Conservation (phyloP, 2,329 filamentous ascomycete species). For the Aspergillus fructus region DNA sequence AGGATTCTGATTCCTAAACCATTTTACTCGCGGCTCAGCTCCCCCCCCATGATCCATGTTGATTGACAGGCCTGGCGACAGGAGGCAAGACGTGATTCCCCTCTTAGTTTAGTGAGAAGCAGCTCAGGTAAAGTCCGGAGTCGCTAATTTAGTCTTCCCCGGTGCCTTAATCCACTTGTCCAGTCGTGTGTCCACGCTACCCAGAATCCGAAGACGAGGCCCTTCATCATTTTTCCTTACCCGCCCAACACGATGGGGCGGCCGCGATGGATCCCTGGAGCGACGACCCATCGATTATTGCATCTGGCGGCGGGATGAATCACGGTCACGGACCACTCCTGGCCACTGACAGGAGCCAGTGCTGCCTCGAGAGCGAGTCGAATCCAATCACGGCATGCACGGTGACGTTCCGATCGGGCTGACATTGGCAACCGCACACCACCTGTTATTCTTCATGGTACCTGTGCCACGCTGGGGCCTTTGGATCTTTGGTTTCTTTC, state of each 20-base stretch:
- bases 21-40: no score
- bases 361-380: not conserved
- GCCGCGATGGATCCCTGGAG: not conserved
- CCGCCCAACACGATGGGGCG: constrained; percentile 16
- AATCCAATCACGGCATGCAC: constrained; percentile 20
- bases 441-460: no score
- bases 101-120: not conserved
- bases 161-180: not conserved
- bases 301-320: constrained; percentile 3
- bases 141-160: not conserved
- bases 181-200: no score
- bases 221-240: constrained; percentile 5
- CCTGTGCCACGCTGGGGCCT: not conserved
- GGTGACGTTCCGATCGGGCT: constrained; percentile 19
- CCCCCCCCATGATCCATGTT: not conserved
- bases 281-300: constrained; percentile 4
- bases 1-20: no score
- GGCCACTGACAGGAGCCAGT: constrained; percentile 2
- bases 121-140: not conserved
- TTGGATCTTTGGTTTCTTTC: not conserved
- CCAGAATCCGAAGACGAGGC: not conserved
- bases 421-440: constrained; percentile 6
- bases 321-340: constrained; percentile 11
- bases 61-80: not conserved
- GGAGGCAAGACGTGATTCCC: not conserved